Evolutionary conservation across 768 basidiomycete species (phyloP).

Genomic region (Coprinellus micaceus): DNA sequence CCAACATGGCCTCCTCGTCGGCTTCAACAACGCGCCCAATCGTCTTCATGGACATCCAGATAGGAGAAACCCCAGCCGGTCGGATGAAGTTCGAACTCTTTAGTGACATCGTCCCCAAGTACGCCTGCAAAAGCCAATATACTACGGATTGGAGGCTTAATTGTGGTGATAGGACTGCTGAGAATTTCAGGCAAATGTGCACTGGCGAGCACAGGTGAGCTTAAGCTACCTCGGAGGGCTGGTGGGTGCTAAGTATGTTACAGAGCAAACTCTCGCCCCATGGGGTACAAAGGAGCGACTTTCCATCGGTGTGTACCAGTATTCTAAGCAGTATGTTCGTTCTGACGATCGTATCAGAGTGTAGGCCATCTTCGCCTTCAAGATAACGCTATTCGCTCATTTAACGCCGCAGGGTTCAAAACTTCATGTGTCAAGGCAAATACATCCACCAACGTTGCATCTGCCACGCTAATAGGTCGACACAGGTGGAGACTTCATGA

Average conservation of each 20-base stretch:
- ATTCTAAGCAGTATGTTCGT: not conserved
- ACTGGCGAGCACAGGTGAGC: slow-evolving; percentile 91
- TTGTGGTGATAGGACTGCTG: slow-evolving; percentile 84
- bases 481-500: slow-evolving; percentile 89
- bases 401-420: slow-evolving; percentile 57
- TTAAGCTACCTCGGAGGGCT: not conserved
- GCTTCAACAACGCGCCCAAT: slow-evolving; percentile 66
- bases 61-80: slow-evolving; percentile 94
- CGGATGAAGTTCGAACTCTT: slow-evolving; percentile 97
- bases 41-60: slow-evolving; percentile 96
- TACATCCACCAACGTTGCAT: not conserved
- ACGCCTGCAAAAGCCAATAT: slow-evolving; percentile 21
- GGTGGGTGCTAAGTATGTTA: slow-evolving; percentile 9
- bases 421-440: slow-evolving; percentile 95
- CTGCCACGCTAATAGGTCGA: not conserved
- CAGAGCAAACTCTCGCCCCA: slow-evolving; percentile 79
- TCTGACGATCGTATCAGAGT: slow-evolving; percentile 49
- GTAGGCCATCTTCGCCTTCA: slow-evolving; percentile 37
- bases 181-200: slow-evolving; percentile 96
- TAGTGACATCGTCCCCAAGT: slow-evolving; percentile 95
- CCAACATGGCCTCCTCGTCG: slow-evolving; percentile 13
- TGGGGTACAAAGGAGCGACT: slow-evolving; percentile 88
- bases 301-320: slow-evolving; percentile 72
- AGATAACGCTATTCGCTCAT: slow-evolving; percentile 9
- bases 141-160: no score